Conservation (phyloP, 192 early-diverging fungal species). For the Mortierella claussenii region DNA sequence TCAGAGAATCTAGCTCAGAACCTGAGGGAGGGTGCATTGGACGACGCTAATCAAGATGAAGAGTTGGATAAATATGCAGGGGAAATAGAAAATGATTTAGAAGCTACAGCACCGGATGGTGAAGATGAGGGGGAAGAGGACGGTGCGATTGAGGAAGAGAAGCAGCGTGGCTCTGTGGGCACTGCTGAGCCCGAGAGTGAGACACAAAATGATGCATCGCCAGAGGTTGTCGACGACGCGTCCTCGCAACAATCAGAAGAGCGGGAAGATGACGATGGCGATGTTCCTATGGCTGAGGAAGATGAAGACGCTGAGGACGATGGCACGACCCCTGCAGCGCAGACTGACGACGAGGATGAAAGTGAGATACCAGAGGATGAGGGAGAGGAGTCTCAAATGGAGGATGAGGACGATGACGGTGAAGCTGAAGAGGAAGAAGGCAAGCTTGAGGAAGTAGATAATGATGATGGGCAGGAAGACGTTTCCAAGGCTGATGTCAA, state of each 20-base stretch:
- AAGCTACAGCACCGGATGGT: not conserved
- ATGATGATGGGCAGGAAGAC: constrained; percentile 3
- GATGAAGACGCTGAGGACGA: constrained; percentile 21
- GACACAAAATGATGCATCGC: not conserved
- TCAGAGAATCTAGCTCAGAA: too few species aligned
- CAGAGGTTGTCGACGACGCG: constrained; percentile 4
- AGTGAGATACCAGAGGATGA: constrained; percentile 17
- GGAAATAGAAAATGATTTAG: constrained; percentile 5
- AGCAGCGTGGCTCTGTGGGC: too few species aligned
- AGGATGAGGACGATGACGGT: constrained; percentile 23
- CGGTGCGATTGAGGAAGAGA: constrained; percentile 11
- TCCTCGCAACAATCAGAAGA: constrained; percentile 9
- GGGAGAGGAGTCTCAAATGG: constrained; percentile 15
- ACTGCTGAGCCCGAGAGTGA: not conserved
- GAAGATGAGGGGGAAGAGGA: constrained; percentile 20
- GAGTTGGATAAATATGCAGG: constrained; percentile 15
- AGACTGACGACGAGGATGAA: constrained; percentile 25
- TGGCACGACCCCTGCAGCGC: not conserved
- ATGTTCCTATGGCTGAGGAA: constrained; percentile 19
- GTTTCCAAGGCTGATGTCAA: not conserved
- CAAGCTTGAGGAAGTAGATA: constrained; percentile 9
- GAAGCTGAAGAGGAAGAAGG: constrained; percentile 12
- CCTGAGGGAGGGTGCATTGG: too few species aligned
- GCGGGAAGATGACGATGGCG: constrained; percentile 12
- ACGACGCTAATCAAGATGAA: constrained; percentile 21